Evolutionary conservation across 345 rosid species (phyloP).

Genomic region (Populus deltoides): DNA sequence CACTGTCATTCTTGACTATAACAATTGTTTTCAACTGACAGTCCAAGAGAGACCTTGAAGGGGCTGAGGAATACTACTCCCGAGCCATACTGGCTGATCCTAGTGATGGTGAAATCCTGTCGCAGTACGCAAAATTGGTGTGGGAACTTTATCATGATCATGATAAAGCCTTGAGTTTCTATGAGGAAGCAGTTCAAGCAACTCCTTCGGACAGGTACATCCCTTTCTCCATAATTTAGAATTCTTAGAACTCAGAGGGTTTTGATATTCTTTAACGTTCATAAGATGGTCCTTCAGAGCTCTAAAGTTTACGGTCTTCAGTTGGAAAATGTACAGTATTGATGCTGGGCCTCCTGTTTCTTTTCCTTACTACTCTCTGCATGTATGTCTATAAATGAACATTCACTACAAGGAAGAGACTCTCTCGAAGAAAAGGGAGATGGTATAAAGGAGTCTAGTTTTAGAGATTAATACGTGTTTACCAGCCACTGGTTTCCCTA

Average conservation of each 20-base stretch:
- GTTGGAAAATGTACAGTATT: neutral
- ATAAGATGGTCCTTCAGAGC: neutral
- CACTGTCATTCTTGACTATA: neutral
- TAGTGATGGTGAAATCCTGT: slow-evolving; percentile 56
- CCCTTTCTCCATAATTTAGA: neutral
- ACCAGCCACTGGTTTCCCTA: neutral
- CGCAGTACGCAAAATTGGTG: slow-evolving; percentile 59
- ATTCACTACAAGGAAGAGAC: neutral
- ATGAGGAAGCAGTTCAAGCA: slow-evolving; percentile 59
- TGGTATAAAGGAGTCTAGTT: neutral
- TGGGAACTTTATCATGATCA: slow-evolving; percentile 60
- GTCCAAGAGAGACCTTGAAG: slow-evolving; percentile 46
- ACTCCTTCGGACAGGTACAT: slow-evolving; percentile 60
- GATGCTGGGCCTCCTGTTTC: neutral
- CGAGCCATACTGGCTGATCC: slow-evolving; percentile 48
- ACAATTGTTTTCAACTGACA: slow-evolving; percentile 17
- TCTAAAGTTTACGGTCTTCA: neutral
- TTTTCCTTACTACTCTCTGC: neutral
- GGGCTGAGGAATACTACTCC: slow-evolving; percentile 42
- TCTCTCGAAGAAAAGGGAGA: neutral
- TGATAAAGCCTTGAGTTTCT: slow-evolving; percentile 56
- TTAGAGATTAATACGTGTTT: neutral
- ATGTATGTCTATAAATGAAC: neutral
- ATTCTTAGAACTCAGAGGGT: neutral
- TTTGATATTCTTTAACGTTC: neutral